Evolutionary conservation across 768 basidiomycete species (phyloP), one percentile per base, ranked within the genome.

Genomic region (Amanita rubescens): DNA sequence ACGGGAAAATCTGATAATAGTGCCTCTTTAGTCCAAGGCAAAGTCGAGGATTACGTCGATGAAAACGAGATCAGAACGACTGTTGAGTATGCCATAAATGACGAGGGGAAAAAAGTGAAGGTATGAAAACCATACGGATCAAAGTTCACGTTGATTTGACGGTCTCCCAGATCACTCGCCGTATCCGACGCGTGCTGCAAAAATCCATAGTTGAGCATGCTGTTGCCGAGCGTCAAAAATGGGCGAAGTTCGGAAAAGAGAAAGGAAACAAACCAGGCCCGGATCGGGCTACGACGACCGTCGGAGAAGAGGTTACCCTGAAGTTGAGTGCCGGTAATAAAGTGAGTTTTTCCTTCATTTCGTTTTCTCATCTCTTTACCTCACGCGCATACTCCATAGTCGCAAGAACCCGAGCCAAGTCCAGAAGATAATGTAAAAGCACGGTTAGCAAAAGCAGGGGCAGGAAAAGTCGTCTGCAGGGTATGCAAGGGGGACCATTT

Each of bases 401-500:
- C n/a, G 92, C 90, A 66, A 68, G 54, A 55, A 32, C 20, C 73
- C 9, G 90, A 90, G 59, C 78, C 75, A 52, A 71, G 80, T 7
- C 76, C 78, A 10, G 87, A 87, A 61, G 81, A 87, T 54, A 66
- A 72, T 42, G 65, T 84, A 59, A 91, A 91, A 68, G 70, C 66
- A 10, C 82, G 81, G 56, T 79, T 88, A 49, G 78, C 77, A 14
- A 82, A 82, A 51, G 80, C 84, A 1, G 92, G 91, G 56, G 84
- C 83, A 19, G 92, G 92, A 65, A 93, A 93, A 65, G 90, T 99
- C 58, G 70, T 78, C 41, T 99, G 96, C 78, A 80, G 96, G 58
- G 73, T 96, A 52, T 98, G 96, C 74, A 91, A 95, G 66, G 96
- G 95, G 49, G 89, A 88, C 58, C 96, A 98, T 73, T 98, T 94